Conservation (phyloP, 805 yeast genomes). For the Ogataea minuta region DNA sequence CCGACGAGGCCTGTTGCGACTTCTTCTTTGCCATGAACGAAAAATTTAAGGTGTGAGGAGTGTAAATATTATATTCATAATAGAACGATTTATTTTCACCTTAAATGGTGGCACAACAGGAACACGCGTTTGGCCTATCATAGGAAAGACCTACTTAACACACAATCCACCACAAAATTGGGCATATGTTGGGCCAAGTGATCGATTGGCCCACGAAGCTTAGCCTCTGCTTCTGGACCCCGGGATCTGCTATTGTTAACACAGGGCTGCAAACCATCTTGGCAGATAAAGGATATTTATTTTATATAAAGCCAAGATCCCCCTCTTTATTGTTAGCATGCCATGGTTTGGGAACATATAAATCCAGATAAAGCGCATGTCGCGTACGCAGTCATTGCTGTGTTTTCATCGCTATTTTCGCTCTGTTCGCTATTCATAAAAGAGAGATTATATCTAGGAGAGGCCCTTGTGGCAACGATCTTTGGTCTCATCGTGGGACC, state of each 20-base stretch:
- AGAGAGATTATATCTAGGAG: constrained; percentile 60
- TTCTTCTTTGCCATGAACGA: constrained; percentile 11
- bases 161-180: too few relatives aligned
- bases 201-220: too few relatives aligned
- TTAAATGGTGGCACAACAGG: neutral
- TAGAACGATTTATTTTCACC: too few relatives aligned
- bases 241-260: neutral
- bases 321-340: neutral
- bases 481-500: constrained; percentile 63
- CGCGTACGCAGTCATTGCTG: constrained; percentile 58
- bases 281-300: constrained; percentile 6
- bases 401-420: constrained; percentile 57
- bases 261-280: constrained; percentile 9
- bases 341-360: constrained; percentile 35
- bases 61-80: neutral
- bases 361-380: constrained; percentile 35
- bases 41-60: constrained; percentile 11
- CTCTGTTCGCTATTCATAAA: constrained; percentile 57
- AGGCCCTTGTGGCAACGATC: constrained; percentile 63
- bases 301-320: neutral
- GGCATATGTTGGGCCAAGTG: too few relatives aligned
- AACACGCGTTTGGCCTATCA: too few relatives aligned
- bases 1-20: constrained; percentile 1
- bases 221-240: constrained; percentile 1
- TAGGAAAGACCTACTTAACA: neutral